A percentile compares a stretch with the other conserved stretches of the same genome.
These are phyloP conservation scores for Beta lomatogona DNA, from an alignment of 179 eudicot genomes.

Conservation along the genomic window DNA sequence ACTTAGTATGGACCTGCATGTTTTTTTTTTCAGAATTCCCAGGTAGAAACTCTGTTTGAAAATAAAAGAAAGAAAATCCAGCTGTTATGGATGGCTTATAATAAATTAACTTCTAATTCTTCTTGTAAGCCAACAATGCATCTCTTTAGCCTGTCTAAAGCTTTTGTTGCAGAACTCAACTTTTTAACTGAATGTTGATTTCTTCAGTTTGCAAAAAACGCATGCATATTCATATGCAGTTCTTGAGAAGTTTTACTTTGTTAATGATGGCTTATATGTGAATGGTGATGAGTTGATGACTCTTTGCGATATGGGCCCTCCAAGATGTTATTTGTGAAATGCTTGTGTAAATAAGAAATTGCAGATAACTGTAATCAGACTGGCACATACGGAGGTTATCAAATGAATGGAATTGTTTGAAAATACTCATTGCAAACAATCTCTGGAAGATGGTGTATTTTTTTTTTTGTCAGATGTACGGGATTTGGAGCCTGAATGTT, in stretches of 20 bases:
- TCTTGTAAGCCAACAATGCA: neutral
- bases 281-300: neutral
- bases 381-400: neutral
- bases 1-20: neutral
- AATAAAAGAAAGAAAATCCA: neutral
- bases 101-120: neutral
- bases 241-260: neutral
- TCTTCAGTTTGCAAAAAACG: neutral
- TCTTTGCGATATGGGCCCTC: neutral
- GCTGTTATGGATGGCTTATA: neutral
- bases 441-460: neutral
- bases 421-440: neutral
- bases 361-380: neutral
- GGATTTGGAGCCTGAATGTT: conserved; percentile 5
- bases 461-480: neutral
- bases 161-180: neutral
- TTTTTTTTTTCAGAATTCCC: neutral
- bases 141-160: neutral
- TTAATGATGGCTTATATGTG: neutral
- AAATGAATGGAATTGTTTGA: neutral
- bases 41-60: neutral
- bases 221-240: neutral
- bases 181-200: neutral
- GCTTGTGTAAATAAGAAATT: neutral
- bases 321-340: neutral